These are phyloP conservation scores for Vachellia collinsii DNA, from an alignment of 306 rosid genomes.

Conservation along the genomic window DNA sequence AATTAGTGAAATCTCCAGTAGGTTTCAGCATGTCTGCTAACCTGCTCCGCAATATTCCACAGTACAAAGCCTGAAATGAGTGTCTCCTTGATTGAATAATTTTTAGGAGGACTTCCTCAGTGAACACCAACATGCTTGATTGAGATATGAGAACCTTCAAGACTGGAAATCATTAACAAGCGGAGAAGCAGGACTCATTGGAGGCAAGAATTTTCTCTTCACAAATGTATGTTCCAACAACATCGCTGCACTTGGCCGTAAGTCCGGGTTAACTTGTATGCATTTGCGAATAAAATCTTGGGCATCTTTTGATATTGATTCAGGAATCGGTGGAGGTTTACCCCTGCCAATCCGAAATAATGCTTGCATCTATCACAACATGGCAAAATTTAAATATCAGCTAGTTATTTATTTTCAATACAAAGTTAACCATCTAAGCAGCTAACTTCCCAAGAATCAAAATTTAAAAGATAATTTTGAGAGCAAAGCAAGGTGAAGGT, in stretches of 20 bases:
- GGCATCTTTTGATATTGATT: conserved; percentile 49
- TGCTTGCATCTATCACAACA: conserved; percentile 54
- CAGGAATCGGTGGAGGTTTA: conserved; percentile 55
- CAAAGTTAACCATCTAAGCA: not conserved
- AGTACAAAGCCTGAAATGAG: not conserved
- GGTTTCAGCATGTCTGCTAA: not conserved
- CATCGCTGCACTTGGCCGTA: conserved; percentile 55
- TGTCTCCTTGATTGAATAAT: conserved; percentile 18
- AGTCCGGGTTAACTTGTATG: conserved; percentile 54
- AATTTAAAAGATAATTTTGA: not conserved
- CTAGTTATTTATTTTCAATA: not conserved
- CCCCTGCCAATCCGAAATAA: conserved; percentile 56
- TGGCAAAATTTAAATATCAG: conserved; percentile 9
- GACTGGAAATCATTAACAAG: conserved; percentile 3
- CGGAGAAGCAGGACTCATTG: conserved; percentile 41
- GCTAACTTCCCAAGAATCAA: not conserved
- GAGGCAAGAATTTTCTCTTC: conserved; percentile 39
- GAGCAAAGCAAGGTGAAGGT: conserved; percentile 2
- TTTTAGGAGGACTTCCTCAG: conserved; percentile 22
- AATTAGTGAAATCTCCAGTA: not conserved
- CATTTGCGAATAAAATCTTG: conserved; percentile 55
- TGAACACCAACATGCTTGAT: not conserved
- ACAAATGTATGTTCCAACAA: conserved; percentile 56
- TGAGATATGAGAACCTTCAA: conserved; percentile 27
- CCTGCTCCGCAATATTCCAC: not conserved